Base-by-base conservation (phyloP, 2,329 filamentous ascomycete genomes). In the Graphiopsis chlorocephala region DNA sequence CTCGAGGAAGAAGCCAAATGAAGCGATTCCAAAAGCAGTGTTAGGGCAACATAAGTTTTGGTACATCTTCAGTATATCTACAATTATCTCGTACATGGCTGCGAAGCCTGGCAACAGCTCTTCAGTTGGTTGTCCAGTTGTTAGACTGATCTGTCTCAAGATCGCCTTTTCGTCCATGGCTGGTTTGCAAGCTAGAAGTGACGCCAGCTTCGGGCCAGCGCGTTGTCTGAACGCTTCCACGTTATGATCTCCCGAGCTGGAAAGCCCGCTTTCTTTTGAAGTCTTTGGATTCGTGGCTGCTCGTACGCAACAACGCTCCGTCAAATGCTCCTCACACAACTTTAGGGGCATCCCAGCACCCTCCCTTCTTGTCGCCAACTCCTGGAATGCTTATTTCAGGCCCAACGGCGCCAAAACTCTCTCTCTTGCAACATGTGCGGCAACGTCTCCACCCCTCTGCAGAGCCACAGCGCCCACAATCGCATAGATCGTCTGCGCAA, bases 401-500 rank as follows among this genome's bases (percentile, higher is more conserved):
- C 77, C 77, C 55, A 79, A 67, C 20, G 81, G 82, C 58, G 74
- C 81, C 72, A 97, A 78, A 76, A 97, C 89, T 77, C 88, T 88
- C 71, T 97, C 90, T 74, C 88, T 86, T 55, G 91, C 88, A 61
- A 96, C 79, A 76, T 86, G 84, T 68, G 88, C 89, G 65, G 94
- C 93, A 63, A 90, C 85, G 52, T 89, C 88, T 42, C 90, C 90
- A 55, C 95, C 95, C 70, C 90, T 88, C 77, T 97, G 92, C 73
- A 99, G 81, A n/a, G 92, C 89, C 61, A 99, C 79, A 12, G 95
- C 95, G 25, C 95, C 95, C 52, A 98, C 81, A 63, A 99, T 90
- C 53, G 93, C 92, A 75, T 93, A 92, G 63, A 99, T 73, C 3
- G 92, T 87, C 67, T 92, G 88, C 57, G 90, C 86, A 63, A 96